These are phyloP conservation scores for Sugiyamaella marilandica DNA, from an alignment of 805 yeast genomes.

Conservation along the genomic window DNA sequence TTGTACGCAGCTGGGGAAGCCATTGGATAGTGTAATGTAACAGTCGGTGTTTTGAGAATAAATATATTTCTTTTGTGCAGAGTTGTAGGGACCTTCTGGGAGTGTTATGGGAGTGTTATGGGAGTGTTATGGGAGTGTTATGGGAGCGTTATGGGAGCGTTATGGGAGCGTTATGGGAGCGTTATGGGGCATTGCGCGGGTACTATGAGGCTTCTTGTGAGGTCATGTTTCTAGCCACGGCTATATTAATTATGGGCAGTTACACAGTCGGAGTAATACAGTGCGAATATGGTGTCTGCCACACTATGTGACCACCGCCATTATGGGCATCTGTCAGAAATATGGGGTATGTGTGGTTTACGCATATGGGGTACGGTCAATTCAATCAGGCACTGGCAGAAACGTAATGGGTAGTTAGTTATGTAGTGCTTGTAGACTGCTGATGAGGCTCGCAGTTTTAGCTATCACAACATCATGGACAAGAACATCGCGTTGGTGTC, in stretches of 20 bases:
- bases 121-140: too few species aligned
- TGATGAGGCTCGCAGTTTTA: not conserved
- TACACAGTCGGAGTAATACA: too few species aligned
- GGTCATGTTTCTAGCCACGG: too few species aligned
- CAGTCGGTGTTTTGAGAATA: constrained; percentile 96
- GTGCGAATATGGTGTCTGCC: not conserved
- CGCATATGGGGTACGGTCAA: too few species aligned
- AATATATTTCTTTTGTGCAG: too few species aligned
- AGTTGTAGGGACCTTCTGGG: too few species aligned
- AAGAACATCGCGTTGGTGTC: constrained; percentile 44
- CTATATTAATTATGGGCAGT: too few species aligned
- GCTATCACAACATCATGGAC: not conserved
- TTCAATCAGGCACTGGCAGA: not conserved
- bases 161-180: too few species aligned
- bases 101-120: too few species aligned
- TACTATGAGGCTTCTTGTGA: too few species aligned
- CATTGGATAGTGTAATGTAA: constrained; percentile 39
- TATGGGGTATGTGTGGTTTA: not conserved
- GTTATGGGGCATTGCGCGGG: too few species aligned
- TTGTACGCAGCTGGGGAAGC: constrained; percentile 33
- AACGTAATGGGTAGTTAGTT: not conserved
- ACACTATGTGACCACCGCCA: not conserved
- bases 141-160: too few species aligned
- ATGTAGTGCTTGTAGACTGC: not conserved
- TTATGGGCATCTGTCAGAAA: not conserved